Evolutionary conservation across 2,329 filamentous ascomycete species (phyloP).

Genomic region (Didymosphaeria variabile): DNA sequence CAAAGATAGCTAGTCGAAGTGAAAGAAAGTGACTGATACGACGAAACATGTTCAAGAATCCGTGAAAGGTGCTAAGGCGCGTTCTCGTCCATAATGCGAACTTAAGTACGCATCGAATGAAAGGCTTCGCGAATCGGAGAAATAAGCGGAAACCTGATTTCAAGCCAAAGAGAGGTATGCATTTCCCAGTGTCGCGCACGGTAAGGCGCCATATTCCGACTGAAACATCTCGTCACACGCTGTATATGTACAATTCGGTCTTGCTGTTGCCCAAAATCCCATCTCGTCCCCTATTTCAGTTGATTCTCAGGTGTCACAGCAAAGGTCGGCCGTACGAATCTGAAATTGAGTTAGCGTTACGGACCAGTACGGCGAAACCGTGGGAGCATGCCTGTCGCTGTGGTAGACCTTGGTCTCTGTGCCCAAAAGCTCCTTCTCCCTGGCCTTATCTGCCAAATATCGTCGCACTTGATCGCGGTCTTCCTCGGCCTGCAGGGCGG

Average conservation of each 20-base stretch:
- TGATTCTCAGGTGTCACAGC: constrained; percentile 72
- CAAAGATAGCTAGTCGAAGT: not conserved
- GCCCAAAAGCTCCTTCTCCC: constrained; percentile 91
- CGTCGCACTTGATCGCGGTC: constrained; percentile 93
- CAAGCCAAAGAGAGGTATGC: constrained; percentile 13
- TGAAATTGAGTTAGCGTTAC: constrained; percentile 27
- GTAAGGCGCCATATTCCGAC: not conserved
- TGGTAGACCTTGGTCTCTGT: constrained; percentile 87
- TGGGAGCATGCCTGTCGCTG: constrained; percentile 75
- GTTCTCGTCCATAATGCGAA: too few relatives aligned
- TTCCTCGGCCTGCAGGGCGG: constrained; percentile 93
- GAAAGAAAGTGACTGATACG: not conserved
- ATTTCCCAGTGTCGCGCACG: constrained; percentile 3
- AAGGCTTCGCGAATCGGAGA: not conserved
- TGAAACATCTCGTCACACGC: constrained; percentile 5
- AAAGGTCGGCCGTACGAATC: constrained; percentile 77
- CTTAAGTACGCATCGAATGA: too few relatives aligned
- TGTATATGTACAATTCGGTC: constrained; percentile 15
- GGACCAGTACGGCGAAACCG: too few relatives aligned
- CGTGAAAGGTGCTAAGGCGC: too few relatives aligned
- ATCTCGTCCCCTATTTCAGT: constrained; percentile 61
- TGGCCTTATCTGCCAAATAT: constrained; percentile 83
- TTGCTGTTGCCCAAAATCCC: not conserved
- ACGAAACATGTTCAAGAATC: too few relatives aligned
- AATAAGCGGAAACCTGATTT: not conserved